Percentiles rank a stretch among this genome's conserved stretches.
phyloP scores from a whole-genome alignment of 2,329 filamentous ascomycete species.

The Penicillium sp. region DNA sequence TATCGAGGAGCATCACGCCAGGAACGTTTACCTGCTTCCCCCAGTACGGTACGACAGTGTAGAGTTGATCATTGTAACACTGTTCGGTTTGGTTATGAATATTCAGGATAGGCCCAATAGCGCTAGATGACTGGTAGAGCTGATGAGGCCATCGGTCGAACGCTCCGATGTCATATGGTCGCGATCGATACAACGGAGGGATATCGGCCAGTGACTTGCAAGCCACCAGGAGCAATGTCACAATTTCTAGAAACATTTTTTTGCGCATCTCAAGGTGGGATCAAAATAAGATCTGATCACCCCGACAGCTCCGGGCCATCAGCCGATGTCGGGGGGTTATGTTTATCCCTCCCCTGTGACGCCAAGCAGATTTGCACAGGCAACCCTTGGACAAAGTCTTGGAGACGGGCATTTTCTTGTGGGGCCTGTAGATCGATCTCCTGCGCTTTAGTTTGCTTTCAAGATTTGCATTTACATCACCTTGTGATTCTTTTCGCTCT shows the following conservation, averaged over 20 bases:
- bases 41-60: background rate
- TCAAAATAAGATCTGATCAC: background rate
- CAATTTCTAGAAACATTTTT: background rate
- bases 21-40: conserved; percentile 8
- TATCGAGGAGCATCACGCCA: conserved; percentile 31
- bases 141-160: conserved; percentile 4
- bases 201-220: conserved; percentile 1
- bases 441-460: too few species aligned
- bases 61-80: background rate
- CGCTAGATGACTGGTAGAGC: background rate
- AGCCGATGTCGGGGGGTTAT: background rate
- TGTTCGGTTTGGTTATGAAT: background rate
- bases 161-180: conserved; percentile 1
- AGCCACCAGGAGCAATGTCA: background rate
- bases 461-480: too few species aligned
- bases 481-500: too few species aligned
- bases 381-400: background rate
- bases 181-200: background rate
- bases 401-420: too few species aligned
- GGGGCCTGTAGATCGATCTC: too few species aligned
- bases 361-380: background rate
- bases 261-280: background rate
- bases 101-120: background rate
- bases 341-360: background rate
- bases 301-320: background rate